phyloP scores from a whole-genome alignment of 2,329 filamentous ascomycete species.

The Cercospora sp. region DNA sequence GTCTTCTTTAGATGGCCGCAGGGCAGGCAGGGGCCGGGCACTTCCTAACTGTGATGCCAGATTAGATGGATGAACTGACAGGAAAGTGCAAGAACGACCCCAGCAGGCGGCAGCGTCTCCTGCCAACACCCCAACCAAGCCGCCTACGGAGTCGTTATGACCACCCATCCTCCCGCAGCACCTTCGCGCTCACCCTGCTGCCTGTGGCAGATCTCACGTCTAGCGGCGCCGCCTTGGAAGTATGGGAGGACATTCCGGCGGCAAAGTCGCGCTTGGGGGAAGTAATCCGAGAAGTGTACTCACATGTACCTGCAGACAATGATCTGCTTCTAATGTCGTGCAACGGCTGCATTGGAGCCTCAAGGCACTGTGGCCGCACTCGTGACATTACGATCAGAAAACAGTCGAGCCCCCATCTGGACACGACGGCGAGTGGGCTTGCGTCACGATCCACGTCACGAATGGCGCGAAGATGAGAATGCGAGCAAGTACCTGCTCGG shows the following conservation, averaged over 20 bases:
- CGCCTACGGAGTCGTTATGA: neutral
- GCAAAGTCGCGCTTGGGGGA: conserved; percentile 24
- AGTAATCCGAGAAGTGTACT: conserved; percentile 22
- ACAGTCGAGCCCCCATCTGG: neutral
- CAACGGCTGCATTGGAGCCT: conserved; percentile 8
- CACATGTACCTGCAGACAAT: conserved; percentile 28
- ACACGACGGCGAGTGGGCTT: neutral
- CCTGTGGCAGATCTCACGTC: conserved; percentile 20
- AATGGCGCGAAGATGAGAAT: neutral
- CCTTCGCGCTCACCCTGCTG: conserved; percentile 6
- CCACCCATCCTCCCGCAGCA: conserved; percentile 4
- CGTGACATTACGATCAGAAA: neutral
- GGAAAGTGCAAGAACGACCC: neutral
- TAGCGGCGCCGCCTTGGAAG: conserved; percentile 20
- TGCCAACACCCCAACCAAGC: neutral
- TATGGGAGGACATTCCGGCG: conserved; percentile 26
- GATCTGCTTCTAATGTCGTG: conserved; percentile 22
- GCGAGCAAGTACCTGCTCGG: neutral
- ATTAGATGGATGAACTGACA: neutral
- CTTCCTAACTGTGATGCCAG: neutral
- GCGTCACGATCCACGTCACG: conserved; percentile 7
- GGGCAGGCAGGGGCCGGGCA: neutral
- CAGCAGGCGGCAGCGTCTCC: neutral
- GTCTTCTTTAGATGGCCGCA: neutral
- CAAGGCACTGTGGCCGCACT: neutral